phyloP scores from a whole-genome alignment of 208 protist species.

The Spongospora subterranea region DNA sequence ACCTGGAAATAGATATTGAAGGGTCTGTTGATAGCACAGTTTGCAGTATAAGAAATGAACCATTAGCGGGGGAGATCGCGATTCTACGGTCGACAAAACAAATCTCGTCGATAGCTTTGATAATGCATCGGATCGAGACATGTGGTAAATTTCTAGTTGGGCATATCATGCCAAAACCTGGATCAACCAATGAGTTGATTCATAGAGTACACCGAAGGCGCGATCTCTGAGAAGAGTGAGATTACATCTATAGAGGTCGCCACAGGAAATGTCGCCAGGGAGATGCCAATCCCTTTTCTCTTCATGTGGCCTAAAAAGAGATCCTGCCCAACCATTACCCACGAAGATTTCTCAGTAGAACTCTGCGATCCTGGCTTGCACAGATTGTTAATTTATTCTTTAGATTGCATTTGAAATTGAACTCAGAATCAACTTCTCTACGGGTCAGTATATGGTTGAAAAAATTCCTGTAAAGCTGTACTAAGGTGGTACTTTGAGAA shows the following conservation, averaged over 20 bases:
- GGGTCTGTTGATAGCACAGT: slow-evolving; percentile 3
- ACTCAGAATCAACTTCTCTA: neutral
- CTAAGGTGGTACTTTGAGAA: neutral
- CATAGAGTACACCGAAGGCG: slow-evolving; percentile 19
- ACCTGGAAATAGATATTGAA: slow-evolving; percentile 36
- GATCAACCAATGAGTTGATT: neutral
- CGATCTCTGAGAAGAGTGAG: neutral
- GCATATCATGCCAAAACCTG: neutral
- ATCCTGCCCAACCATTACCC: neutral
- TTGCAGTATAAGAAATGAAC: neutral
- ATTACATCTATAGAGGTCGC: neutral
- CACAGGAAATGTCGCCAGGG: neutral
- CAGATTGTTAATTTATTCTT: too few species aligned
- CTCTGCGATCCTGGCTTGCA: too few species aligned
- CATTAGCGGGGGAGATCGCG: neutral
- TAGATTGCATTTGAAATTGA: slow-evolving; percentile 50
- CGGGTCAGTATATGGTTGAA: slow-evolving; percentile 45
- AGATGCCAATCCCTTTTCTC: neutral
- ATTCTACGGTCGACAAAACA: slow-evolving; percentile 15
- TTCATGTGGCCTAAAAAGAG: neutral
- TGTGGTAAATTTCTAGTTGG: neutral
- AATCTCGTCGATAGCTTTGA: neutral
- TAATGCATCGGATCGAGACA: slow-evolving; percentile 6
- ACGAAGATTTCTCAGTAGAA: slow-evolving; percentile 15
- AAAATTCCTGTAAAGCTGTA: neutral